Evolutionary conservation across 768 basidiomycete genomes (phyloP).

Genomic region (Pisolithus tinctorius): DNA sequence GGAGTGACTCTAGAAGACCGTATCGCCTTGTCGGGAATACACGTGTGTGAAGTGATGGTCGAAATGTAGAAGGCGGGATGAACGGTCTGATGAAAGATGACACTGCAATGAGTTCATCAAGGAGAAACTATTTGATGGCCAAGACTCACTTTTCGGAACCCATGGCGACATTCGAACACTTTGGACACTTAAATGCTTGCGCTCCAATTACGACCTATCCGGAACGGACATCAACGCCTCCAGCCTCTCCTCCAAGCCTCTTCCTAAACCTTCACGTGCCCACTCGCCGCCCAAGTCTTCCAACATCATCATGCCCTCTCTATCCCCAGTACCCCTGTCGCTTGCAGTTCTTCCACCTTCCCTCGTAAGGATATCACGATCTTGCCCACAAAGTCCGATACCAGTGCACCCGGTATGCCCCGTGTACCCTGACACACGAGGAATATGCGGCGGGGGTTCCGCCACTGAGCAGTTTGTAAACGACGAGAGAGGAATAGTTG

Average conservation of each 20-base stretch:
- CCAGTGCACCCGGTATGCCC: slow-evolving; percentile 5
- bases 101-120: no score
- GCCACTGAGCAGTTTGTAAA: slow-evolving; percentile 57
- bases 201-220: slow-evolving; percentile 14
- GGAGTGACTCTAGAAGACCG: no score
- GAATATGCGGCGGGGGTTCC: slow-evolving; percentile 72
- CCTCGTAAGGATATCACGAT: not conserved
- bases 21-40: no score
- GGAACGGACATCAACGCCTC: slow-evolving; percentile 45
- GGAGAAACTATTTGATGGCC: no score
- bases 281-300: slow-evolving; percentile 79
- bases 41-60: no score
- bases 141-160: no score
- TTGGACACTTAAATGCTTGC: not conserved
- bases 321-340: slow-evolving; percentile 18
- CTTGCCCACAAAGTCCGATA: not conserved
- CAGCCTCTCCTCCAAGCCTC: slow-evolving; percentile 75
- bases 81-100: no score
- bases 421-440: slow-evolving; percentile 45
- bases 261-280: slow-evolving; percentile 80
- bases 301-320: slow-evolving; percentile 38
- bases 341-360: not conserved
- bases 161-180: not conserved
- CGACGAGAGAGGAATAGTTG: slow-evolving; percentile 63
- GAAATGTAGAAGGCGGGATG: no score